Conservation (phyloP, 2,329 filamentous ascomycete species). For the Colletotrichum salicis region DNA sequence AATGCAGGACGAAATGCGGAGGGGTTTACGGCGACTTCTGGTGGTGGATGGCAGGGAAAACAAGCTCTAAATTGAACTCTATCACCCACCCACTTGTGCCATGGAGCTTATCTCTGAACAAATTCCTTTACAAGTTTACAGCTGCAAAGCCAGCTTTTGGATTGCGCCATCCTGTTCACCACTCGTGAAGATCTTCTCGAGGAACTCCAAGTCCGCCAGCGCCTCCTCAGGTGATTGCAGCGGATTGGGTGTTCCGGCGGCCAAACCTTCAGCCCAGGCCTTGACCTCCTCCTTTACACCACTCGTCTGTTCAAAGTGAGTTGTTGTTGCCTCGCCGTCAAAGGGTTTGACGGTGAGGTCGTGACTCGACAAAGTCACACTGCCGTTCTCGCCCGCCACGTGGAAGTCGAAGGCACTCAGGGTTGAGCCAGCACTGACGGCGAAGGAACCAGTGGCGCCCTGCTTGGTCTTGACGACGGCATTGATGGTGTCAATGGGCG, state of each 20-base stretch:
- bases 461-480: constrained; percentile 64
- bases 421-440: constrained; percentile 67
- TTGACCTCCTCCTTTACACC: constrained; percentile 70
- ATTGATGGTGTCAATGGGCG: constrained; percentile 74
- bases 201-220: constrained; percentile 68
- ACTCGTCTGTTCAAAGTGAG: constrained; percentile 58
- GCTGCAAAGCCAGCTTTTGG: constrained; percentile 53
- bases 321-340: constrained; percentile 44
- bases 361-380: constrained; percentile 60
- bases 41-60: constrained; percentile 20
- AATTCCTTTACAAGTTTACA: constrained; percentile 9
- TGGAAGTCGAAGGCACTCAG: constrained; percentile 64
- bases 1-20: constrained; percentile 69
- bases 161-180: constrained; percentile 54
- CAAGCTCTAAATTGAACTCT: constrained; percentile 34
- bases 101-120: constrained; percentile 4
- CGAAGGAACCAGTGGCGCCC: constrained; percentile 67
- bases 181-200: constrained; percentile 62
- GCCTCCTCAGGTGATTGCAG: constrained; percentile 67
- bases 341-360: constrained; percentile 52
- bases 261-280: constrained; percentile 67
- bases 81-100: constrained; percentile 12
- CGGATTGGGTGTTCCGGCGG: constrained; percentile 58
- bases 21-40: constrained; percentile 66
- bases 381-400: constrained; percentile 68